A percentile compares a stretch with the other conserved stretches of the same genome.
These are phyloP conservation scores for Rauvolfia tetraphylla DNA, from an alignment of 257 asterid species.

Conservation along the genomic window DNA sequence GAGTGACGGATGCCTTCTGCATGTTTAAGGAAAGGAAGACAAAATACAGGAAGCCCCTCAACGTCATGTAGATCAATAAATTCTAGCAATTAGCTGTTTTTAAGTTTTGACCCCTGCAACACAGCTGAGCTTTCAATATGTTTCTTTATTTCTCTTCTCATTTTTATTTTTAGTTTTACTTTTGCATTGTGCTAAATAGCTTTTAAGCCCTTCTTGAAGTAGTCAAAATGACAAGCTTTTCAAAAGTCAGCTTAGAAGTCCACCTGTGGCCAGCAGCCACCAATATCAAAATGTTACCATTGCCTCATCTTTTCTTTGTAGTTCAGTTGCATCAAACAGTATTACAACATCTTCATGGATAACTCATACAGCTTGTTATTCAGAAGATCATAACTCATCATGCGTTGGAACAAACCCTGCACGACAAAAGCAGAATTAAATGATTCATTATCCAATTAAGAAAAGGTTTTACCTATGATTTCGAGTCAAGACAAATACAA, in stretches of 20 bases:
- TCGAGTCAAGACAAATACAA: neutral
- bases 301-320: neutral
- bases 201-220: neutral
- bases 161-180: no score
- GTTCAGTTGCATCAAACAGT: neutral
- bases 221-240: neutral
- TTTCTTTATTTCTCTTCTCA: no score
- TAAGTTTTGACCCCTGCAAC: neutral
- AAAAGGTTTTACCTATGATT: neutral
- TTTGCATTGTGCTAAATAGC: neutral
- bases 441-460: neutral
- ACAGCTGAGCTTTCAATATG: neutral
- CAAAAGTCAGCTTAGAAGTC: neutral
- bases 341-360: neutral
- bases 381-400: constrained; percentile 53
- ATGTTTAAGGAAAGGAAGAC: neutral
- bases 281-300: neutral
- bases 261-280: neutral
- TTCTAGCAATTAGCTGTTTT: neutral
- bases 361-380: neutral
- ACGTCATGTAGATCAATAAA: neutral
- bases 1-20: neutral
- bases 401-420: constrained; percentile 48
- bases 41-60: neutral
- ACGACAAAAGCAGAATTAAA: constrained; percentile 6